Evolutionary conservation across 345 rosid genomes (phyloP).

Genomic region (Cardamine chenopodiifolia): DNA sequence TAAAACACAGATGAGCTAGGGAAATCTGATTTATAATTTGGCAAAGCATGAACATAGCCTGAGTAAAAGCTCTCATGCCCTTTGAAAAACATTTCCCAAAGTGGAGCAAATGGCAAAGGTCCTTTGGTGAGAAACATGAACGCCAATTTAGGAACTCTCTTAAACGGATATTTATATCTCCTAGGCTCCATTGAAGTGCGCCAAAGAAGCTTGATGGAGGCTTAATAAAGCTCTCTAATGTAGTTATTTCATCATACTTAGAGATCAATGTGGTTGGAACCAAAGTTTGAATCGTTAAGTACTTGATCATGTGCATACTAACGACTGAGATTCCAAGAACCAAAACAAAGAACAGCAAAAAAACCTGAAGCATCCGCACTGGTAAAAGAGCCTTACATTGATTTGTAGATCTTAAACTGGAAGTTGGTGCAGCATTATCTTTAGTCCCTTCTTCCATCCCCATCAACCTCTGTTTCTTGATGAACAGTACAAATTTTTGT

Average conservation of each 20-base stretch:
- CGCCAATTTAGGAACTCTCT: slow-evolving; percentile 82
- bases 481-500: too few species aligned
- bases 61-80: slow-evolving; percentile 67
- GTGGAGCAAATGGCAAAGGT: slow-evolving; percentile 78
- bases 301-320: slow-evolving; percentile 51
- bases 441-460: slow-evolving; percentile 52
- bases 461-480: slow-evolving; percentile 33
- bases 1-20: slow-evolving; percentile 66
- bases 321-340: slow-evolving; percentile 56
- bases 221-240: slow-evolving; percentile 52
- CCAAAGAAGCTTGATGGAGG: slow-evolving; percentile 75
- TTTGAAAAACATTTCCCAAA: slow-evolving; percentile 88
- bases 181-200: slow-evolving; percentile 70
- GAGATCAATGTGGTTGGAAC: slow-evolving; percentile 43
- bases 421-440: slow-evolving; percentile 34
- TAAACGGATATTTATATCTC: slow-evolving; percentile 55
- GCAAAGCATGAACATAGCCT: slow-evolving; percentile 65
- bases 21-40: slow-evolving; percentile 53
- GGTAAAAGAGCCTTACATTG: slow-evolving; percentile 47
- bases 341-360: slow-evolving; percentile 49
- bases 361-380: slow-evolving; percentile 49
- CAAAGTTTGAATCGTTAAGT: slow-evolving; percentile 41
- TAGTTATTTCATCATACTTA: slow-evolving; percentile 38
- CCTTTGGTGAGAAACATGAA: slow-evolving; percentile 90
- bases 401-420: slow-evolving; percentile 35